These are phyloP conservation scores for Perilla frutescens DNA, from an alignment of 257 asterid species.

Conservation along the genomic window DNA sequence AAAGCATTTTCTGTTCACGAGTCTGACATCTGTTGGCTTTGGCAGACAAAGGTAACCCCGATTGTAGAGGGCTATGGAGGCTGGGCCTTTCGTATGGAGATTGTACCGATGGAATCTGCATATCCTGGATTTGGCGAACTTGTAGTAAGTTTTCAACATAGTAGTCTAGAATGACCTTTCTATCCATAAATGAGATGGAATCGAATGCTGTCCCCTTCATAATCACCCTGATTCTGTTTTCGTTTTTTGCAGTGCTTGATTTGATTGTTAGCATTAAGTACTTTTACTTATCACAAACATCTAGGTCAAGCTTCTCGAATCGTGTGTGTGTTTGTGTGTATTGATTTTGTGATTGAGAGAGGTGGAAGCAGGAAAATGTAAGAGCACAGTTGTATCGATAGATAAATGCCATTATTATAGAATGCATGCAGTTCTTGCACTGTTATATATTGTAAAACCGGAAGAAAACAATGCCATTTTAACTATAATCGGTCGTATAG, in stretches of 20 bases:
- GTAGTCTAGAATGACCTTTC: not conserved
- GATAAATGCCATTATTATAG: not conserved
- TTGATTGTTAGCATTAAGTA: conserved; percentile 12
- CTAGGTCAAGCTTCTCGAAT: not conserved
- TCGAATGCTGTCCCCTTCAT: not conserved
- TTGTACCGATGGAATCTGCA: conserved; percentile 94
- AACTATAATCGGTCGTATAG: not conserved
- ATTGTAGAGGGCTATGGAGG: conserved; percentile 99
- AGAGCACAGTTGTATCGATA: not conserved
- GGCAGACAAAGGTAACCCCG: conserved; percentile 96
- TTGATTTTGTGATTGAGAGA: not conserved
- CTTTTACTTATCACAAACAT: not conserved
- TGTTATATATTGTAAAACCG: not conserved
- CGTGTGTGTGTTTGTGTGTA: not conserved
- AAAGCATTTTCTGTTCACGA: conserved; percentile 18
- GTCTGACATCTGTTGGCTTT: conserved; percentile 43
- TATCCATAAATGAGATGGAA: not conserved
- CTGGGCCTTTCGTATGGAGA: conserved; percentile 96
- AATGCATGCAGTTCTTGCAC: not conserved
- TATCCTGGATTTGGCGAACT: conserved; percentile 98
- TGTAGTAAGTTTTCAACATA: conserved; percentile 62
- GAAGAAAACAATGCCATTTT: not conserved
- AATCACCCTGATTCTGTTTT: not conserved
- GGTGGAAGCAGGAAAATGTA: too few species aligned
- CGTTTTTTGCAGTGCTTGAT: conserved; percentile 1